Evolutionary conservation across 108 stramenopile genomes (phyloP).

Genomic region (Pseudonitzschia delicatissima): DNA sequence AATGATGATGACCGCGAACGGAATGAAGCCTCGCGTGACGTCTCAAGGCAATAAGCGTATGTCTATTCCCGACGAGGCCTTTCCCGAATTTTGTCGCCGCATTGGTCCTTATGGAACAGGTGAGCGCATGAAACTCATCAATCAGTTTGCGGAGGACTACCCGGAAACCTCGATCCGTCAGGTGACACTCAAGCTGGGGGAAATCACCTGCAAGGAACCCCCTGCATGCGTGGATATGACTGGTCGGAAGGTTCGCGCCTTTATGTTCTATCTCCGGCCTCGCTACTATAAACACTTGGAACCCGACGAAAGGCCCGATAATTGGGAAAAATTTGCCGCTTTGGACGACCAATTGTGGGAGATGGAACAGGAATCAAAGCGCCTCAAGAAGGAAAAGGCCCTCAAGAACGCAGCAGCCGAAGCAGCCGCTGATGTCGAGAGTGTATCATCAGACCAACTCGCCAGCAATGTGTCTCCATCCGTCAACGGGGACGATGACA

Average conservation of each 20-base stretch:
- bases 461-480: slow-evolving; percentile 30
- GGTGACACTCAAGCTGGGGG: slow-evolving; percentile 72
- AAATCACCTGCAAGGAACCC: slow-evolving; percentile 77
- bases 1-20: slow-evolving; percentile 40
- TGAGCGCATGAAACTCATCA: slow-evolving; percentile 71
- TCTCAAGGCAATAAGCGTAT: slow-evolving; percentile 71
- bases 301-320: slow-evolving; percentile 67
- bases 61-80: slow-evolving; percentile 69
- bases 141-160: slow-evolving; percentile 71
- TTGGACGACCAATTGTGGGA: slow-evolving; percentile 59
- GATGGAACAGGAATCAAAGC: slow-evolving; percentile 32
- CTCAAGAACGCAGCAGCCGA: not conserved
- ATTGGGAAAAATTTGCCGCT: slow-evolving; percentile 72
- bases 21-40: slow-evolving; percentile 46
- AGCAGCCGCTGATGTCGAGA: slow-evolving; percentile 6
- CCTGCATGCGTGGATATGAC: slow-evolving; percentile 60
- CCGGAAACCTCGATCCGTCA: slow-evolving; percentile 77
- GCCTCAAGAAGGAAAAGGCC: slow-evolving; percentile 13
- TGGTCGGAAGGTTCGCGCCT: slow-evolving; percentile 59
- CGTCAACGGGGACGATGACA: slow-evolving; percentile 20
- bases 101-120: slow-evolving; percentile 73
- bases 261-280: slow-evolving; percentile 81
- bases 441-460: slow-evolving; percentile 1
- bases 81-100: slow-evolving; percentile 77
- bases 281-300: slow-evolving; percentile 70